These are phyloP conservation scores for Dactylellina cionopaga DNA, from an alignment of 2,329 filamentous ascomycete genomes.

Conservation along the genomic window DNA sequence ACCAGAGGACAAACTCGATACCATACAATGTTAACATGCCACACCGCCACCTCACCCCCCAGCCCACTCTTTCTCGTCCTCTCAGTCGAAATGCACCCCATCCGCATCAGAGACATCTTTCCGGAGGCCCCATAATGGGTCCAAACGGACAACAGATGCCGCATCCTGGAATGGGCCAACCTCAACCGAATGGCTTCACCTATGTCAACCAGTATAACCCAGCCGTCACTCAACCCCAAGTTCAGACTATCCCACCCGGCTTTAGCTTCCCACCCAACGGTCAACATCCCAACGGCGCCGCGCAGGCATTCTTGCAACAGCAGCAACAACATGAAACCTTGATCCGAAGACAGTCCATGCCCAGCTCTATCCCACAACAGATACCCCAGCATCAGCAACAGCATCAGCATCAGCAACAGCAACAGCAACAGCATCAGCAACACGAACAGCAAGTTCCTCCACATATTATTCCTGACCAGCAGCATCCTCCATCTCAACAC, in stretches of 20 bases:
- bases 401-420: conserved; percentile 58
- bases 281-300: conserved; percentile 61
- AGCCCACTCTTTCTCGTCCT: conserved; percentile 40
- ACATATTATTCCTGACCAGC: conserved; percentile 63
- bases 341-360: conserved; percentile 56
- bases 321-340: conserved; percentile 64
- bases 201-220: conserved; percentile 51
- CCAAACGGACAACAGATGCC: conserved; percentile 47
- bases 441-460: conserved; percentile 66
- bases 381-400: conserved; percentile 58
- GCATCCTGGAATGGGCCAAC: conserved; percentile 38
- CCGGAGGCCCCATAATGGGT: conserved; percentile 35
- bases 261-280: conserved; percentile 47
- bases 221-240: conserved; percentile 39
- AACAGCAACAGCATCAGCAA: conserved; percentile 63
- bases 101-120: conserved; percentile 45
- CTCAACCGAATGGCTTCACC: conserved; percentile 40
- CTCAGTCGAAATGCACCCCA: conserved; percentile 50
- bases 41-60: conserved; percentile 43
- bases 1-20: conserved; percentile 64
- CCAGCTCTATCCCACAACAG: conserved; percentile 55
- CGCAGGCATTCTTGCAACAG: conserved; percentile 75
- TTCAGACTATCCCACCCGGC: conserved; percentile 45
- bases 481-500: conserved; percentile 58
- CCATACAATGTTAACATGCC: conserved; percentile 36